Base-by-base conservation (phyloP, 2,329 filamentous ascomycete genomes). In the Thelonectria olida region DNA sequence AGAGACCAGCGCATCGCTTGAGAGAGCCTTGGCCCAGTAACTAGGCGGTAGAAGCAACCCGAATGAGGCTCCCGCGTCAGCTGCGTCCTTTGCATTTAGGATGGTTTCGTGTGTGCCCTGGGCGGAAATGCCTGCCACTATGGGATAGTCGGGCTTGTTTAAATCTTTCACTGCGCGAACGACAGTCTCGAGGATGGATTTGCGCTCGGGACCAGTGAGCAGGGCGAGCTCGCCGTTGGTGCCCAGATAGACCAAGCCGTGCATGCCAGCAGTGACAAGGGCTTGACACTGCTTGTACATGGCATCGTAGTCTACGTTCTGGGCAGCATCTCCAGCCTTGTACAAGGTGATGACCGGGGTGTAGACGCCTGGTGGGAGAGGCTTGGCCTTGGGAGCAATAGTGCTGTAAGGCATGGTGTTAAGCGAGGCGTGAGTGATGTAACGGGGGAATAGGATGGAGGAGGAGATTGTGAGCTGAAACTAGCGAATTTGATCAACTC, bases 31-130 rank as follows among this genome's bases (percentile, higher is more conserved):
- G 77, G 8, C 83, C 74, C 93, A 94, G 79, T 94, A 95, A 47
- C 86, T 88, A 1, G 92, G 91, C 7, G 92, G 90, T 5, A 95
- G 83, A 1, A 94, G 85, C 44, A 95, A 82, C 2, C 89, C 90
- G 65, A 90, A 92, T 72, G 92, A 88, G 63, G 89, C 91, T 38
- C 92, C 91, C 17, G 87, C 83, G 7, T 83, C 81, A 63, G 85
- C 86, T 7, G 90, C 91, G 68, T 93, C 81, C 28, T 88, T 88
- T 38, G 90, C 88, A 41, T 86, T 82, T 28, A 79, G 80, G 79
- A 92, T 93, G 73, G 88, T 91, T 28, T 86, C 82, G 31, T 85
- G 75, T 34, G 92, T 81, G 12, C 88, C 87, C 22, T 72, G 55
- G 1, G 77, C 81, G 0, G 76, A 80, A 20, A 82, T 78, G 5